A percentile compares a stretch with the other conserved stretches of the same genome.
Evolutionary conservation across 345 rosid species (phyloP).

Genomic region (Pseudoturritis turrita): DNA sequence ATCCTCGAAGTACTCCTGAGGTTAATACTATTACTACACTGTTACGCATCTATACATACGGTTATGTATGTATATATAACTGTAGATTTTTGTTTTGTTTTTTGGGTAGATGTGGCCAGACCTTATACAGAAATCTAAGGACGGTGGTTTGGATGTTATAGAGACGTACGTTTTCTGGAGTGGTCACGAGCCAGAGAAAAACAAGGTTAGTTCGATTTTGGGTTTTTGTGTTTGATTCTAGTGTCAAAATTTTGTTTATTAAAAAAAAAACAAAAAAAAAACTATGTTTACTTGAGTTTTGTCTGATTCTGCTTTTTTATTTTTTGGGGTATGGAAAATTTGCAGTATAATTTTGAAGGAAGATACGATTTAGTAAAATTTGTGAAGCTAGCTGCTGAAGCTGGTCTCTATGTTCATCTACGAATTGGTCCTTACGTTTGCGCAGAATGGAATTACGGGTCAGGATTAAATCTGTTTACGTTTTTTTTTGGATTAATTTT

Average conservation of each 20-base stretch:
- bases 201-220: constrained; percentile 47
- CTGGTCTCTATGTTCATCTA: constrained; percentile 88
- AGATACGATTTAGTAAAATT: constrained; percentile 83
- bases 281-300: background rate
- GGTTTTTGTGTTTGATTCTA: background rate
- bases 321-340: background rate
- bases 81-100: background rate
- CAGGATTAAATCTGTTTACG: background rate
- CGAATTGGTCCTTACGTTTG: constrained; percentile 97
- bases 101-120: constrained; percentile 91
- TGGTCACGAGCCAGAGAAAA: constrained; percentile 72
- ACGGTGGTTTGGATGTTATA: constrained; percentile 87
- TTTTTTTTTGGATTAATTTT: background rate
- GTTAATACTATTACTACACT: constrained; percentile 34
- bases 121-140: constrained; percentile 91
- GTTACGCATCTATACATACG: background rate
- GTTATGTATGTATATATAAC: background rate
- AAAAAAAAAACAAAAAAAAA: too few species aligned
- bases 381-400: constrained; percentile 70
- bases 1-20: constrained; percentile 93
- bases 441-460: constrained; percentile 99
- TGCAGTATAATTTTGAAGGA: constrained; percentile 86
- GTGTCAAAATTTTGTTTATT: background rate
- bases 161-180: constrained; percentile 97
- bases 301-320: background rate